phyloP scores from a whole-genome alignment of 2,329 filamentous ascomycete species.

The Ambrosiella beaveri region DNA sequence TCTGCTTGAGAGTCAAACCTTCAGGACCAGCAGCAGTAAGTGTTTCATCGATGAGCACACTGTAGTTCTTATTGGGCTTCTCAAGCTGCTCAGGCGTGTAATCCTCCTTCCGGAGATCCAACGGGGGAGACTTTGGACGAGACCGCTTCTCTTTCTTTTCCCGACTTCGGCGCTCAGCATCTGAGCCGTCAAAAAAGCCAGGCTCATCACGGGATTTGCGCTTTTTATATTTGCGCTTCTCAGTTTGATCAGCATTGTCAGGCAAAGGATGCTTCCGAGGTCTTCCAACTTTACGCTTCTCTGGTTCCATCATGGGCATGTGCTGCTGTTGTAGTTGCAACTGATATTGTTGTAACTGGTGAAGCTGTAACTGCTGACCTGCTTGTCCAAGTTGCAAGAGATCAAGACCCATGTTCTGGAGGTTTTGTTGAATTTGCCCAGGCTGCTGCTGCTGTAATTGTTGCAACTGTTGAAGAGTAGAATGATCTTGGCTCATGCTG shows the following conservation, averaged over 20 bases:
- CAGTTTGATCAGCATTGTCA: slow-evolving; percentile 35
- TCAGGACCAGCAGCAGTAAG: slow-evolving; percentile 35
- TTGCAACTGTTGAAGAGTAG: slow-evolving; percentile 8
- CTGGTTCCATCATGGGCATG: not conserved
- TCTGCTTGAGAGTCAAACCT: slow-evolving; percentile 41
- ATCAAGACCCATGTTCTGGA: slow-evolving; percentile 9
- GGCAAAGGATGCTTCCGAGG: slow-evolving; percentile 46
- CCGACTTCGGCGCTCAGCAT: slow-evolving; percentile 36
- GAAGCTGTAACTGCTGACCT: slow-evolving; percentile 4
- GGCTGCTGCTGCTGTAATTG: slow-evolving; percentile 6
- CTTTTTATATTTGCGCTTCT: slow-evolving; percentile 51
- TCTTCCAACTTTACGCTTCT: slow-evolving; percentile 48
- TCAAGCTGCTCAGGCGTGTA: slow-evolving; percentile 41
- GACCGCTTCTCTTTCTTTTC: slow-evolving; percentile 40
- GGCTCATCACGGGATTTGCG: slow-evolving; percentile 40
- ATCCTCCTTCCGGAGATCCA: slow-evolving; percentile 36
- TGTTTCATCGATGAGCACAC: slow-evolving; percentile 42
- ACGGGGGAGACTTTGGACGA: slow-evolving; percentile 40
- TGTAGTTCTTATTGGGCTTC: slow-evolving; percentile 46
- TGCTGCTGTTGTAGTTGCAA: slow-evolving; percentile 1
- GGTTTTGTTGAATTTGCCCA: not conserved
- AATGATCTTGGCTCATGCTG: not conserved
- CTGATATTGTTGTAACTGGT: slow-evolving; percentile 2
- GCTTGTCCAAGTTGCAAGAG: slow-evolving; percentile 3
- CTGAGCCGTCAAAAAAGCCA: slow-evolving; percentile 30